A percentile compares a stretch with the other conserved stretches of the same genome.
phyloP scores from a whole-genome alignment of 2,329 filamentous ascomycete genomes.

The Botrytis sinoallii region DNA sequence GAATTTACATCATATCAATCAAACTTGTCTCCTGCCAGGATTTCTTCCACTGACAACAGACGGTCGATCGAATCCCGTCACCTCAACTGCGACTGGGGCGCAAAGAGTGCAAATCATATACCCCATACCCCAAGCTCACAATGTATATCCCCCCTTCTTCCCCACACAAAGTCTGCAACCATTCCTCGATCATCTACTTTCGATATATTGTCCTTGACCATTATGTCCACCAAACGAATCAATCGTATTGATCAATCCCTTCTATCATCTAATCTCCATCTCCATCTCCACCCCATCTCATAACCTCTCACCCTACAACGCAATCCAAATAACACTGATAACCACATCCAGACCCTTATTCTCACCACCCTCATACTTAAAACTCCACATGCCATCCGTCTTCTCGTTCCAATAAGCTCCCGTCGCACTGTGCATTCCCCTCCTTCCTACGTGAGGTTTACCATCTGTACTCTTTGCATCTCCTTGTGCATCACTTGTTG shows the following conservation, averaged over 20 bases:
- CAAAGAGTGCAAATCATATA: conserved; percentile 2
- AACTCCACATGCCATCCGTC: conserved; percentile 86
- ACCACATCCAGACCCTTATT: conserved; percentile 67
- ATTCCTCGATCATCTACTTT: neutral
- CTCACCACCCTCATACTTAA: conserved; percentile 73
- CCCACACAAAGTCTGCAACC: conserved; percentile 8
- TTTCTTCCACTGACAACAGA: conserved; percentile 1
- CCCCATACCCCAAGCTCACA: conserved; percentile 10
- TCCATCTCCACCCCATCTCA: neutral
- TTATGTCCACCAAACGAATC: neutral
- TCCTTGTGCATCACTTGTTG: conserved; percentile 49
- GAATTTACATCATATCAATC: conserved; percentile 17
- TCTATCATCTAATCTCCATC: neutral
- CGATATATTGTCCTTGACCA: neutral
- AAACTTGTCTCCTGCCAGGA: neutral
- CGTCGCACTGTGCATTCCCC: conserved; percentile 86
- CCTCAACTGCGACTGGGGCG: neutral
- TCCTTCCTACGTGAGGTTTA: conserved; percentile 73
- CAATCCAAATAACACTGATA: conserved; percentile 74
- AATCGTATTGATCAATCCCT: neutral
- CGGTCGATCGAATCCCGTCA: neutral
- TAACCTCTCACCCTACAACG: neutral
- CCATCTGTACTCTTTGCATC: conserved; percentile 54
- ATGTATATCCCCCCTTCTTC: conserved; percentile 11
- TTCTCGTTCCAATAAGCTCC: conserved; percentile 90